Base-by-base conservation (phyloP, 148 eudicot species). In the Polygonum aviculare region DNA sequence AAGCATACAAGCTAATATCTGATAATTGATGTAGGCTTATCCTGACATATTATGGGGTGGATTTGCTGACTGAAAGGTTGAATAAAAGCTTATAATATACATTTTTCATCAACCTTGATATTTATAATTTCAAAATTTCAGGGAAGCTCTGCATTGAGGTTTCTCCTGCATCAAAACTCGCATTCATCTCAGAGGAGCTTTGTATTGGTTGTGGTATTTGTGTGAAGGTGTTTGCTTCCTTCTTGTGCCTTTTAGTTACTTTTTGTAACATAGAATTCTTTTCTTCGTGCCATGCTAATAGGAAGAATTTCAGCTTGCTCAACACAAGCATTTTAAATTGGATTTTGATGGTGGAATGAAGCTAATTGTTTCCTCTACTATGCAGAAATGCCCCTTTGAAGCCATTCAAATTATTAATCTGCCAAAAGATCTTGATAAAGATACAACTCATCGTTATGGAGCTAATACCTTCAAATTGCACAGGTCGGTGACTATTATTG, bases 131-230 rank as follows among this genome's bases (percentile, higher is more conserved):
- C 10, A 4, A 40, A 18, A 72, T 16, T 41, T 72, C 21, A 93
- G 99, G 99, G 74, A 96, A 91, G 73, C 88, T 93, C 31, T 96
- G 99, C 83, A 96, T 96, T 77, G 98, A 96, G 85, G 99, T 96
- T 74, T 78, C 94, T 51, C 12, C 88, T 69, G 85, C 83, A 75
- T 78, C 98, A 45, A 96, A 91, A 80, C 73, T 96, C 73, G 99
- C 99, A 62, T 96, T 80, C 85, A 93, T 96, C 76, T 96, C 99
- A 2, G 99, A 96, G 85, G 99, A 96, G 75, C 80, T 96, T 65
- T 93, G 99, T 78, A 93, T 93, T 80, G 99, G 99, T 41, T 96
- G 99, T 78, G 99, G 99, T 87, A 93, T 96, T 44, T 96, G 99
- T 82, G 97, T 91, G 31, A 96, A 96, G 98, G 99, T 91, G 14